These are phyloP conservation scores for Dactylonectria estremocensis DNA, from an alignment of 2,329 filamentous ascomycete genomes.

Conservation along the genomic window DNA sequence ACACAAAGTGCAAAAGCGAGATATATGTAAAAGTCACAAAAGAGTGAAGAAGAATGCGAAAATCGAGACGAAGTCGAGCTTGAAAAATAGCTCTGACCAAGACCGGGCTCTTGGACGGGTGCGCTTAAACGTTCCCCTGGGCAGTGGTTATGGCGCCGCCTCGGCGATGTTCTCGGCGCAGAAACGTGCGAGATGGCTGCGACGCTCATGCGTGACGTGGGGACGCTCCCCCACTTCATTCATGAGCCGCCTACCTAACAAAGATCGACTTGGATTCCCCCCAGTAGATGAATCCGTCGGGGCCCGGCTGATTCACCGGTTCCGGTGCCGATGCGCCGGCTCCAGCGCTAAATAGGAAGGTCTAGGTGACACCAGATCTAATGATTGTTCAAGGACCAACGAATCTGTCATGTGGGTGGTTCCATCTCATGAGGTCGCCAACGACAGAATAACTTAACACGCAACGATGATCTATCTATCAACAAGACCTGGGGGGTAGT, in stretches of 20 bases:
- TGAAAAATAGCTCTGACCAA: conserved; percentile 23
- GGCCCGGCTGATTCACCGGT: background rate
- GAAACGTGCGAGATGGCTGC: conserved; percentile 26
- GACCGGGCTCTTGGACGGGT: conserved; percentile 21
- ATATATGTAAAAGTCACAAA: conserved; percentile 1
- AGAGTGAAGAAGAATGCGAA: background rate
- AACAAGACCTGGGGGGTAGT: no score
- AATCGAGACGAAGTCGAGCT: background rate
- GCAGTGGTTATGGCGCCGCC: conserved; percentile 32
- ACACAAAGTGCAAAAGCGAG: conserved; percentile 1
- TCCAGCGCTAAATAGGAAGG: background rate
- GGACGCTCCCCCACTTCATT: conserved; percentile 15
- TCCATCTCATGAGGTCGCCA: background rate
- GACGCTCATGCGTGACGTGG: conserved; percentile 31
- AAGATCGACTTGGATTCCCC: conserved; percentile 13
- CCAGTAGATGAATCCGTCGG: background rate
- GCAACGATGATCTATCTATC: no score
- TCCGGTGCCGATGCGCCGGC: background rate
- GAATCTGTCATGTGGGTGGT: background rate
- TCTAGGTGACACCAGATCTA: background rate
- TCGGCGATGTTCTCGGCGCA: conserved; percentile 47
- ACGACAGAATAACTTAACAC: no score
- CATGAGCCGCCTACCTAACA: background rate
- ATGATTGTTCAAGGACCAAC: conserved; percentile 5
- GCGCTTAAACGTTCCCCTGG: conserved; percentile 28